Base-by-base conservation (phyloP, 805 yeast species). In the Yarrowia sp. region DNA sequence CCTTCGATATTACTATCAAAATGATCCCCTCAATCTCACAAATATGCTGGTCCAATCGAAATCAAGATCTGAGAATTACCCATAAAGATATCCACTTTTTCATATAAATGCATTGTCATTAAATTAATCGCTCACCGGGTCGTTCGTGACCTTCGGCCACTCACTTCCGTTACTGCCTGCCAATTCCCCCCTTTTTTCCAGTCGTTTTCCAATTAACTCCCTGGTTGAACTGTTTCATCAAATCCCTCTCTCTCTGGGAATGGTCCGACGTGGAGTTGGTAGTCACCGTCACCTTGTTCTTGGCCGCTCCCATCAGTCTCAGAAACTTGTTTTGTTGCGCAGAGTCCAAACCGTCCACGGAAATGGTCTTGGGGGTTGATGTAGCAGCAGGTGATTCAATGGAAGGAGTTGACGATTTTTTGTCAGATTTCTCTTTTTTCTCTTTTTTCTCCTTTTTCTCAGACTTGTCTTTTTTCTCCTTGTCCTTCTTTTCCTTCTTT, bases 221-320 rank as follows among this genome's bases (percentile, higher is more conserved):
- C 50, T 73, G 75, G 36, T 69, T 59, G 55, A 56, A 73, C 48
- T 73, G 75, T 11, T 67, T 69, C 48, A 69, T 73, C 36, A 73
- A 69, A 19, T 72, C 74, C 65, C 16, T 43, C 36, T 19, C 70
- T 53, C 32, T 52, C 55, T 42, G 64, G 15, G 35, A 43, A 19
- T 19, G 43, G n/a, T 36, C 48, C 26, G 52, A 58, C 1, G 67
- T 63, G 14, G 56, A 41, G 15, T 12, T 41, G 16, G 67, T 59
- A 9, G 69, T 64, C 2, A 38, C 68, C 50, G 43, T 46, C n/a
- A 70, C 72, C 43, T 65, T 59, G 52, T 53, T 52, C 40, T 70
- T 72, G 36, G 66, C 67, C 2, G 71, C 75, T 11, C 75, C 75
- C 75, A 73, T 73, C 42, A 73, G 68, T 12, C 75, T 71, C 15